Conservation (phyloP, 2,329 filamentous ascomycete genomes). For the Uncinocarpus reesii region DNA sequence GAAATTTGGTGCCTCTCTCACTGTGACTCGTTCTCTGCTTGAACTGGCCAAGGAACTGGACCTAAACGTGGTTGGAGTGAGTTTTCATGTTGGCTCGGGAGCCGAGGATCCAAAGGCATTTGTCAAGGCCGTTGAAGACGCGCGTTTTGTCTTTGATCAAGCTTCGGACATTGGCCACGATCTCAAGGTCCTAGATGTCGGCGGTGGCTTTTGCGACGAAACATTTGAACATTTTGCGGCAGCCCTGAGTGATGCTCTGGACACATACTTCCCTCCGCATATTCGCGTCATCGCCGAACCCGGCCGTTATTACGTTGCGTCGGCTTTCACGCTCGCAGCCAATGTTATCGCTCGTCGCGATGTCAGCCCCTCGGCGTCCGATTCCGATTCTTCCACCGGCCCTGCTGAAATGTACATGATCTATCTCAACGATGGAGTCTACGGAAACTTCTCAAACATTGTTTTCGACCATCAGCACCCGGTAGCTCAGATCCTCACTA, state of each 20-base stretch:
- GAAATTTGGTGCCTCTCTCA: conserved; percentile 91
- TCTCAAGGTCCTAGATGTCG: conserved; percentile 83
- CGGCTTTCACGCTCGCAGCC: conserved; percentile 87
- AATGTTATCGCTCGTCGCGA: conserved; percentile 93
- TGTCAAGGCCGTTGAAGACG: conserved; percentile 80
- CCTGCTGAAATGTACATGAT: conserved; percentile 75
- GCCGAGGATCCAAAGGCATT: conserved; percentile 90
- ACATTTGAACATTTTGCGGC: conserved; percentile 84
- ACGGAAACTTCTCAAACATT: conserved; percentile 98
- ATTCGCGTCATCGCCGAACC: conserved; percentile 91
- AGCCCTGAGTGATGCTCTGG: conserved; percentile 67
- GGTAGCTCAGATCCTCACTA: conserved; percentile 66
- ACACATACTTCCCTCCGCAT: conserved; percentile 74
- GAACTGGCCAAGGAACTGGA: conserved; percentile 68
- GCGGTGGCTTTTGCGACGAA: conserved; percentile 83
- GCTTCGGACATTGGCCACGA: conserved; percentile 64
- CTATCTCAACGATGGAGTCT: conserved; percentile 94
- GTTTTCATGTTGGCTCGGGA: conserved; percentile 95
- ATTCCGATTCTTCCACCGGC: conserved; percentile 41
- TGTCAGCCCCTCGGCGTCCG: conserved; percentile 36
- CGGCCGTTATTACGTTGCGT: conserved; percentile 88
- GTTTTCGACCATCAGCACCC: conserved; percentile 98
- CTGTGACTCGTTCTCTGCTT: conserved; percentile 66
- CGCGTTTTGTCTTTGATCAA: conserved; percentile 78
- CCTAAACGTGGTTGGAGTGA: conserved; percentile 87